Evolutionary conservation across 768 basidiomycete genomes (phyloP).

Genomic region (Hericium erinaceus): DNA sequence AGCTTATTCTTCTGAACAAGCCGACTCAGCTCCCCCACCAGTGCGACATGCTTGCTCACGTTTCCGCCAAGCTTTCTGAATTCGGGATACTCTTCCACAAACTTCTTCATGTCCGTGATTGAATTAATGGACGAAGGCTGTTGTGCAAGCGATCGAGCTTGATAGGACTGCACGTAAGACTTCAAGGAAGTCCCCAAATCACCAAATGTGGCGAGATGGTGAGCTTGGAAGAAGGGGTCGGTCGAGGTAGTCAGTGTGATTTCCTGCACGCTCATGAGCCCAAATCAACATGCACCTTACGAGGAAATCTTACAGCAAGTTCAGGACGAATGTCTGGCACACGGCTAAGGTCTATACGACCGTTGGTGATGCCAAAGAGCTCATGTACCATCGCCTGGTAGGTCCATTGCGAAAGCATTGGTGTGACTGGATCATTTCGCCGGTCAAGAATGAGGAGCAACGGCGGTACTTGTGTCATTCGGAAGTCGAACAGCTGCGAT

Average conservation of each 20-base stretch:
- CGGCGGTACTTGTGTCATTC: slow-evolving; percentile 80
- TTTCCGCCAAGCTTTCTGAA: slow-evolving; percentile 95
- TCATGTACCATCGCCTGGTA: slow-evolving; percentile 99
- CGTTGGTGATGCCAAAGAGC: slow-evolving; percentile 86
- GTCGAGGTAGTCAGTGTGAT: slow-evolving; percentile 85
- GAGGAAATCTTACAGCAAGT: slow-evolving; percentile 48
- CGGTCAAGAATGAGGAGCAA: slow-evolving; percentile 88
- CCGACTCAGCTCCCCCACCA: slow-evolving; percentile 93
- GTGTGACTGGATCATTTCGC: slow-evolving; percentile 95
- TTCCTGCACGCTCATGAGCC: slow-evolving; percentile 44
- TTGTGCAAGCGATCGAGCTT: slow-evolving; percentile 69
- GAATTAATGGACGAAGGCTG: slow-evolving; percentile 82
- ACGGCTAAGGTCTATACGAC: slow-evolving; percentile 73
- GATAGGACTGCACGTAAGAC: slow-evolving; percentile 90
- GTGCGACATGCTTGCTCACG: slow-evolving; percentile 95
- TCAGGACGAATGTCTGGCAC: slow-evolving; percentile 86
- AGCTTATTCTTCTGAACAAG: slow-evolving; percentile 80
- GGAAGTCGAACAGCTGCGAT: slow-evolving; percentile 84
- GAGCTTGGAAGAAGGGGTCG: slow-evolving; percentile 89
- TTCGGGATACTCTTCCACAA: slow-evolving; percentile 97
- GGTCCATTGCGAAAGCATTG: slow-evolving; percentile 95
- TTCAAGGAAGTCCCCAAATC: slow-evolving; percentile 90
- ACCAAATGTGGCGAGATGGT: slow-evolving; percentile 90
- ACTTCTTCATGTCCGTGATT: slow-evolving; percentile 92
- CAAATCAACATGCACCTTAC: background rate